Evolutionary conservation across 2,329 filamentous ascomycete genomes (phyloP).

Genomic region (Penicillium sp.): DNA sequence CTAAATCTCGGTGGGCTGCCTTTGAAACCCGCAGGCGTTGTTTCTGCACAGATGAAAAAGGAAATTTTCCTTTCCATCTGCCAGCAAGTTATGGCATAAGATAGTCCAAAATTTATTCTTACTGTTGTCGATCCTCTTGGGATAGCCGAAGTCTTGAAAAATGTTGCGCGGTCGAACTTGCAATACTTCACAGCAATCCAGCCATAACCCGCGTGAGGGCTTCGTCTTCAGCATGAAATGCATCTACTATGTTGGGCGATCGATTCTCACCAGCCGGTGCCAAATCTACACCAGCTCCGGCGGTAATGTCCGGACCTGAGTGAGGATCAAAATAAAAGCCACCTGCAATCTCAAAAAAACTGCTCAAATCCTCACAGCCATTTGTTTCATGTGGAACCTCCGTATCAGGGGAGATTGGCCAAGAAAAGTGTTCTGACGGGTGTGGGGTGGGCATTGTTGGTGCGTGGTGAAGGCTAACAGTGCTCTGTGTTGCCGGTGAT

Average conservation of each 20-base stretch:
- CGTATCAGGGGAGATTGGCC: conserved; percentile 20
- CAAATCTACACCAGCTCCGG: conserved; percentile 10
- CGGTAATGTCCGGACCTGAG: conserved; percentile 5
- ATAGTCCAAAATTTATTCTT: no score
- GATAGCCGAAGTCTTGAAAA: neutral
- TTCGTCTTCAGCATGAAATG: conserved; percentile 39
- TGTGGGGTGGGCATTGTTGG: conserved; percentile 17
- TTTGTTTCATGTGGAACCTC: conserved; percentile 17
- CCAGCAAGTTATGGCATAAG: neutral
- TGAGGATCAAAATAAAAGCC: conserved; percentile 39
- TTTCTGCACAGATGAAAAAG: neutral
- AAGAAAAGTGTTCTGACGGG: conserved; percentile 12
- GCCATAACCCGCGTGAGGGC: conserved; percentile 39
- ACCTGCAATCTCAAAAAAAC: conserved; percentile 62
- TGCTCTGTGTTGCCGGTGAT: conserved; percentile 1
- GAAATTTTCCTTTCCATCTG: neutral
- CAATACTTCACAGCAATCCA: conserved; percentile 28
- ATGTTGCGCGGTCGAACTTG: neutral
- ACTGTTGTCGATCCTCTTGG: neutral
- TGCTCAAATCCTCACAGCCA: conserved; percentile 56
- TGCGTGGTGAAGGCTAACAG: conserved; percentile 8
- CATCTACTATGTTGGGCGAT: conserved; percentile 21
- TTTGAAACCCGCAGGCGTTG: neutral
- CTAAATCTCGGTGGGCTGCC: neutral
- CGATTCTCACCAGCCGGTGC: conserved; percentile 4